Percentiles rank a stretch among this genome's conserved stretches.
phyloP scores from a whole-genome alignment of 2,329 filamentous ascomycete species.

The Colletotrichum gloeosporioides region DNA sequence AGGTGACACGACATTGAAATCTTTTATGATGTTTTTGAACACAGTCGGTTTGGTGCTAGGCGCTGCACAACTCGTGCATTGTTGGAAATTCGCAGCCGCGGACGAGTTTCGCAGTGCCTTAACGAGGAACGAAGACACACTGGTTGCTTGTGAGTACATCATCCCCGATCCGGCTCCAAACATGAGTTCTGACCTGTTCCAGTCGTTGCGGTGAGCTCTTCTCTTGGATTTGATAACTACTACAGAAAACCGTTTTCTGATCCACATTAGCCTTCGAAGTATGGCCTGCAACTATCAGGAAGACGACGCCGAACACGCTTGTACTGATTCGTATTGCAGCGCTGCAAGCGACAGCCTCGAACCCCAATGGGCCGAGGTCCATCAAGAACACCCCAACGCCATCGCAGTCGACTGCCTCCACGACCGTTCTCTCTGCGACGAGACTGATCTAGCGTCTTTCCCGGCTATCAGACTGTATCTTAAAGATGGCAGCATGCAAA shows the following conservation, averaged over 20 bases:
- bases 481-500: slow-evolving; percentile 31
- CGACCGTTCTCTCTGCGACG: slow-evolving; percentile 39
- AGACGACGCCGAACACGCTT: neutral
- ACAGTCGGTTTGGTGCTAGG: neutral
- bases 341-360: slow-evolving; percentile 14
- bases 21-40: neutral
- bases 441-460: slow-evolving; percentile 47
- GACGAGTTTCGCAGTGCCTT: neutral
- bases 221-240: neutral
- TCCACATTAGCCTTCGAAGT: neutral
- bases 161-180: neutral
- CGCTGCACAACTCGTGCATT: neutral
- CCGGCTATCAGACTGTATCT: slow-evolving; percentile 50
- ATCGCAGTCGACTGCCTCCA: slow-evolving; percentile 43
- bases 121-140: slow-evolving; percentile 22
- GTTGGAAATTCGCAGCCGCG: neutral
- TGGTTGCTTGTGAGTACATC: slow-evolving; percentile 35
- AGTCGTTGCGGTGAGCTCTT: neutral
- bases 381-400: neutral
- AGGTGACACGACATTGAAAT: neutral
- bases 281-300: neutral
- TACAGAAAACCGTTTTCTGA: neutral
- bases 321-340: neutral
- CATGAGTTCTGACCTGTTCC: neutral
- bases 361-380: slow-evolving; percentile 20